A percentile compares a stretch with the other conserved stretches of the same genome.
These are phyloP conservation scores for Rhynchosporium secalis DNA, from an alignment of 2,329 filamentous ascomycete species.

Conservation along the genomic window DNA sequence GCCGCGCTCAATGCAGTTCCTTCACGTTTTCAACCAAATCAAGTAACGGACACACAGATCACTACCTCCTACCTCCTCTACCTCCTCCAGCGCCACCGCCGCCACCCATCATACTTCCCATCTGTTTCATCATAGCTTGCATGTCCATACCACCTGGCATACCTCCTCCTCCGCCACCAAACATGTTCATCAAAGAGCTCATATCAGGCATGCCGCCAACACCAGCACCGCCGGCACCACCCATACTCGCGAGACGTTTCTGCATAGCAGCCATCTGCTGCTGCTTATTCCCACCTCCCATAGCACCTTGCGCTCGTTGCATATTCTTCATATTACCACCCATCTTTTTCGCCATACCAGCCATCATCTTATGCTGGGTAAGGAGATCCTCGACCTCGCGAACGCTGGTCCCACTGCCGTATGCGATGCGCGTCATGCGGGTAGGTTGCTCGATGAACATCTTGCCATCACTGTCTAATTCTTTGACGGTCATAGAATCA, in stretches of 20 bases:
- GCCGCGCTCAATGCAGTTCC: constrained; percentile 19
- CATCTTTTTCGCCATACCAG: constrained; percentile 98
- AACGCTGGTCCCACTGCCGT: constrained; percentile 86
- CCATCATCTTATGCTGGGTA: constrained; percentile 99
- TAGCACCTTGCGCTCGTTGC: constrained; percentile 86
- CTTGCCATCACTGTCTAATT: constrained; percentile 93
- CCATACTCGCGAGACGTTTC: constrained; percentile 91
- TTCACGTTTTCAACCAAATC: constrained; percentile 6
- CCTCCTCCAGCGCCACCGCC: constrained; percentile 39
- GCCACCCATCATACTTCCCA: constrained; percentile 52
- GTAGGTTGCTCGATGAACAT: constrained; percentile 90
- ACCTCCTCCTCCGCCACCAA: constrained; percentile 63
- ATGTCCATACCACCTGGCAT: constrained; percentile 66
- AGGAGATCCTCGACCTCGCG: constrained; percentile 92
- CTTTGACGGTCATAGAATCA: constrained; percentile 95
- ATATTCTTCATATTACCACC: constrained; percentile 97
- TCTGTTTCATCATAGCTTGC: constrained; percentile 76
- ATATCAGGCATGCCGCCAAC: constrained; percentile 73
- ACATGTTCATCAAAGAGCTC: constrained; percentile 87
- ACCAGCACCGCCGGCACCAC: constrained; percentile 62
- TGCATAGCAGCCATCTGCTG: constrained; percentile 98
- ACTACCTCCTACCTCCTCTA: constrained; percentile 34
- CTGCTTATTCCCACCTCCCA: constrained; percentile 87
- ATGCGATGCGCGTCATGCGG: constrained; percentile 87
- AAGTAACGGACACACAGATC: neutral